These are phyloP conservation scores for Yarrowia keelungensis DNA, from an alignment of 805 yeast genomes.

Conservation along the genomic window DNA sequence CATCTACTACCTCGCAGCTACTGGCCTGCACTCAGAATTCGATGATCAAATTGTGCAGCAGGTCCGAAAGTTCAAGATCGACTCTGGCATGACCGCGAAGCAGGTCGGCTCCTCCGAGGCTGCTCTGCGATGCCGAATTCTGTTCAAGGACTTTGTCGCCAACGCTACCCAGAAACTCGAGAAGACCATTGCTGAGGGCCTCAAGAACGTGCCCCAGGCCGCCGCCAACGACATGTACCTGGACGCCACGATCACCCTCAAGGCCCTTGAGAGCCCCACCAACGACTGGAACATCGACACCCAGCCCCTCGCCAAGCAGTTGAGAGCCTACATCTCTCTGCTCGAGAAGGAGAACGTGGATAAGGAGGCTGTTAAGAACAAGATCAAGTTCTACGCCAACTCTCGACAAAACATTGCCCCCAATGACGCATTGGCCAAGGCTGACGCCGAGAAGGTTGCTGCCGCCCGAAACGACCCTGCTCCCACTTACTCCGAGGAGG, in stretches of 20 bases:
- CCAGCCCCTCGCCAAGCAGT: constrained; percentile 30
- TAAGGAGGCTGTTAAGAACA: constrained; percentile 17
- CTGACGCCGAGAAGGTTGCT: constrained; percentile 6
- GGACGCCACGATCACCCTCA: constrained; percentile 27
- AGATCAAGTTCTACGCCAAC: constrained; percentile 21
- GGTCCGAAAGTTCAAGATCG: constrained; percentile 32
- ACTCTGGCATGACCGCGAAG: constrained; percentile 26
- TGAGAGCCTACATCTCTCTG: constrained; percentile 17
- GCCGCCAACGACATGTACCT: constrained; percentile 32
- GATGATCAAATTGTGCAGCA: not conserved
- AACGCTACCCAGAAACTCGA: constrained; percentile 14
- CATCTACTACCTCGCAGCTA: constrained; percentile 14
- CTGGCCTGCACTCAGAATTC: constrained; percentile 16
- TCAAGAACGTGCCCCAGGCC: constrained; percentile 9
- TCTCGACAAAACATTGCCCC: not conserved
- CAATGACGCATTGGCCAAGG: not conserved
- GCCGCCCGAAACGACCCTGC: not conserved
- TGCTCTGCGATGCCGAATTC: constrained; percentile 31
- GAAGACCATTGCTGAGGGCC: constrained; percentile 1
- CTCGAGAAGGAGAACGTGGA: constrained; percentile 2
- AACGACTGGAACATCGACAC: constrained; percentile 38
- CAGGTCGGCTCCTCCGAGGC: constrained; percentile 14
- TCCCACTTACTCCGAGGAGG: constrained; percentile 9
- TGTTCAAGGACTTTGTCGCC: constrained; percentile 29
- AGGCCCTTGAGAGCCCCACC: constrained; percentile 6